Evolutionary conservation across 202 grass and related monocot species (phyloP), one percentile per base, ranked within the genome.

Genomic region (Digitaria exilis): DNA sequence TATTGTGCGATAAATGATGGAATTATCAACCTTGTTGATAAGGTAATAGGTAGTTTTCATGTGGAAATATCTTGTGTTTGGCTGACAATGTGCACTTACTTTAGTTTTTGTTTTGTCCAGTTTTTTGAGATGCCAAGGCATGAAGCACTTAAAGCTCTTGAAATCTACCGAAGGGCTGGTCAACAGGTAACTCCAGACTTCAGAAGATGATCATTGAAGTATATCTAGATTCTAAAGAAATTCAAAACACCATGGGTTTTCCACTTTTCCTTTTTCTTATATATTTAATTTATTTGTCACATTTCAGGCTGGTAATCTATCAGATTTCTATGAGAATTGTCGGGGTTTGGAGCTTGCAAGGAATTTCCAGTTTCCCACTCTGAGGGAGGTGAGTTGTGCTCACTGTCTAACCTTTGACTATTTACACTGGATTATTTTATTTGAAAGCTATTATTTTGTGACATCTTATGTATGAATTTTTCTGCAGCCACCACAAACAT

Each of bases 111-210:
- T 80, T 61, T 16, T 56, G 19, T 91, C 54, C 82, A 99, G 96
- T 99, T 99, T 84, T 99, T 99, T 75, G 96, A 99, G 91, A 99
- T 99, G 96, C 93, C 96, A 89, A 96, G 89, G 80, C 93, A 99
- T 89, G 96, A 99, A 94, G 96, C 96, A 75, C 87, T 89, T 61
- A 96, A 94, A 83, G 93, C 96, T 61, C 93, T 96, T 35, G 96
- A 99, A 83, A 94, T 99, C 79, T 99, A 99, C 81, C 87, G 81
- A 77, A 96, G 91, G 63, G 96, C 96, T 89, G 93, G 96, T n/a
- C 96, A 99, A 82, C 96, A 99, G 96, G 96, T 99, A 84, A 71
- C 81, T 69, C 42, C 56, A 52, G 13, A 71, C 14, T 45, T 54
- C 57, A 51, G 37, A 56, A 57, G 22, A 77, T 46, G 16, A 65